phyloP scores from a whole-genome alignment of 1,139 yeast species.

The Candida frijolesensis region DNA sequence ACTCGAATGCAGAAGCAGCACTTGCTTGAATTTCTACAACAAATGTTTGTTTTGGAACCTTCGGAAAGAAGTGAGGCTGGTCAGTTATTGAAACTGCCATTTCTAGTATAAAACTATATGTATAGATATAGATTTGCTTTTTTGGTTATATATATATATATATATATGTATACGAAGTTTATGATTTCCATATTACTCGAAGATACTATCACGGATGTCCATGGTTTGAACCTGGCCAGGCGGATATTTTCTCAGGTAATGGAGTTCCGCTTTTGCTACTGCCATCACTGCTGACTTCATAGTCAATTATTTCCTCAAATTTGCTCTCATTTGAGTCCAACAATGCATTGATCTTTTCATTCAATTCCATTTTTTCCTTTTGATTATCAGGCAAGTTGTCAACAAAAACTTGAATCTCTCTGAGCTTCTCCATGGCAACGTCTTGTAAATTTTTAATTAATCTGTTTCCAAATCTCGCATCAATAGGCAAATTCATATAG shows the following conservation, averaged over 20 bases:
- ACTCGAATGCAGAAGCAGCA: constrained; percentile 8
- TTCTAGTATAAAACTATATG: constrained; percentile 13
- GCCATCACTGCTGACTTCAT: constrained; percentile 17
- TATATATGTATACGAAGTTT: constrained; percentile 2
- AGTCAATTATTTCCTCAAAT: constrained; percentile 21
- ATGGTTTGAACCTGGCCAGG: constrained; percentile 72
- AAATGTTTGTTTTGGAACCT: constrained; percentile 60
- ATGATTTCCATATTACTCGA: neutral
- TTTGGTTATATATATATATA: neutral
- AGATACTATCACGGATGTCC: constrained; percentile 52
- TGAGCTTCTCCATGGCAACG: constrained; percentile 41
- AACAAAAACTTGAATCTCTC: constrained; percentile 17
- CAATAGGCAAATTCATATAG: constrained; percentile 52
- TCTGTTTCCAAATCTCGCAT: constrained; percentile 52
- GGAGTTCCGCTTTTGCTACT: constrained; percentile 34
- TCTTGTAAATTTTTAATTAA: constrained; percentile 48
- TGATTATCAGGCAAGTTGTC: constrained; percentile 6
- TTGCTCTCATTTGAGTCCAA: constrained; percentile 18
- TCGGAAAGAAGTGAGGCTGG: constrained; percentile 42
- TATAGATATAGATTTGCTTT: neutral
- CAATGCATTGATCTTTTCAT: constrained; percentile 9
- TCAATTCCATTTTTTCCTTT: constrained; percentile 11
- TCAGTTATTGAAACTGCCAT: constrained; percentile 44
- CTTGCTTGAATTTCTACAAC: constrained; percentile 36
- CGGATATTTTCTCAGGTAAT: constrained; percentile 48